Percentiles rank a stretch among this genome's conserved stretches.
These are phyloP conservation scores for Monilinia fructicola DNA, from an alignment of 2,329 filamentous ascomycete genomes.

Conservation along the genomic window DNA sequence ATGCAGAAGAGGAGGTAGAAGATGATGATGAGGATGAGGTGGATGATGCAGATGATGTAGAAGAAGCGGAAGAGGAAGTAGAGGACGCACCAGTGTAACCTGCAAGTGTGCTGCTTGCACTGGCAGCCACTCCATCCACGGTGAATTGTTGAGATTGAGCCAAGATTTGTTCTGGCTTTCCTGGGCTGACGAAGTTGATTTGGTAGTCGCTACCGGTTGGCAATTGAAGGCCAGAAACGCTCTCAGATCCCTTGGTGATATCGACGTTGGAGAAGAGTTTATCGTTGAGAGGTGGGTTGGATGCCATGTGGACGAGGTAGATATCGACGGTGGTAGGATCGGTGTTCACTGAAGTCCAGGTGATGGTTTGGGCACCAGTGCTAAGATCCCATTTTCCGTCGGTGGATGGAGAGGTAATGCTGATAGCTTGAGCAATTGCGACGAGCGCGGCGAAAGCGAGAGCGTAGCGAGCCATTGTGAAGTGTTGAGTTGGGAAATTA, in stretches of 20 bases:
- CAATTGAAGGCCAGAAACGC: constrained; percentile 15
- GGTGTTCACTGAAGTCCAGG: constrained; percentile 19
- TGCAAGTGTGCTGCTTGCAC: constrained; percentile 22
- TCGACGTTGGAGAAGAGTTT: constrained; percentile 13
- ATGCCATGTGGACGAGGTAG: constrained; percentile 22
- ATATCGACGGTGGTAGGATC: constrained; percentile 19
- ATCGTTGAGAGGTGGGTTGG: constrained; percentile 18
- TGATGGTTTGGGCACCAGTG: constrained; percentile 18
- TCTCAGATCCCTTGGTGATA: constrained; percentile 9
- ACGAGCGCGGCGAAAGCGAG: constrained; percentile 19
- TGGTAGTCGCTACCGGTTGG: constrained; percentile 22
- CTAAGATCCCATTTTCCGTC: constrained; percentile 21
- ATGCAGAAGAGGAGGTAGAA: constrained; percentile 5
- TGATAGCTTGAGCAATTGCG: constrained; percentile 24
- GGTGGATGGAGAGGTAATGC: constrained; percentile 19
- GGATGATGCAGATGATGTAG: not conserved
- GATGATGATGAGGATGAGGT: constrained; percentile 11
- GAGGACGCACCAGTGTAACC: constrained; percentile 24
- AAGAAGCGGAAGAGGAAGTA: constrained; percentile 11
- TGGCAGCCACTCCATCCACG: constrained; percentile 17
- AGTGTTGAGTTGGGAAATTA: constrained; percentile 6
- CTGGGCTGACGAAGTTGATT: constrained; percentile 24
- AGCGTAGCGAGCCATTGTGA: constrained; percentile 23
- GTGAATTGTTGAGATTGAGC: constrained; percentile 23
- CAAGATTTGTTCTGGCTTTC: constrained; percentile 20